Base-by-base conservation (phyloP, 352 stramenopile genomes). In the Ochromonadaceae sp. region DNA sequence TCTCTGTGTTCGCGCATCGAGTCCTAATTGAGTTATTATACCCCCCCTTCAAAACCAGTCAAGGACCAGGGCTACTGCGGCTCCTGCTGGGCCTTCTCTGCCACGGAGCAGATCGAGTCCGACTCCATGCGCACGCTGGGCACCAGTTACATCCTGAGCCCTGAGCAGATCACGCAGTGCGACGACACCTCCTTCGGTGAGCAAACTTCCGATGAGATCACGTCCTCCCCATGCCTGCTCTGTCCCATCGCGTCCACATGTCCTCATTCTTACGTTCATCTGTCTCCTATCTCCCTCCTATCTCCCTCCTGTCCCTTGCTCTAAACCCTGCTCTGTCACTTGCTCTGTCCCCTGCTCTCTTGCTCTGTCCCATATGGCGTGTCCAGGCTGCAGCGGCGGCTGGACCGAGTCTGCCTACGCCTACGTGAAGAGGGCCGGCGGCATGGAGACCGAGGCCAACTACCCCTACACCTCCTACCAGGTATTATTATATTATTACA, bases 11-110 rank as follows among this genome's bases (percentile, higher is more conserved):
- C n/a, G n/a, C n/a, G n/a, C n/a, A n/a, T n/a, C n/a, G n/a, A n/a
- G n/a, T n/a, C n/a, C n/a, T n/a, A n/a, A n/a, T n/a, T n/a, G n/a
- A n/a, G n/a, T n/a, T n/a, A n/a, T n/a, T n/a, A n/a, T n/a, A n/a
- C n/a, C n/a, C n/a, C n/a, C n/a, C n/a, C n/a, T n/a, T n/a, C 40
- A 46, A 91, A 81, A 35, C 80, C 85, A 5, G 79, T 95, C 38
- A 93, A 93, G 75, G 90, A 93, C 66, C 86, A 95, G 62, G 85
- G 84, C 30, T 87, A 81, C 32, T 95, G 87, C 59, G 87, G 87
- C 9, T 90, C 82, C 57, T 94, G 87, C 71, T 95, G 87, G 87
- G 87, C 87, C 7, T 95, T 95, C 66, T 80, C 79, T n/a, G 74
- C 74, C 60, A 50, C 56, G 32, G 56, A 52, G 15, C 38, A 68